Evolutionary conservation across 1,284 basidiomycete genomes (phyloP).

Genomic region (Cystobasidium sp.): DNA sequence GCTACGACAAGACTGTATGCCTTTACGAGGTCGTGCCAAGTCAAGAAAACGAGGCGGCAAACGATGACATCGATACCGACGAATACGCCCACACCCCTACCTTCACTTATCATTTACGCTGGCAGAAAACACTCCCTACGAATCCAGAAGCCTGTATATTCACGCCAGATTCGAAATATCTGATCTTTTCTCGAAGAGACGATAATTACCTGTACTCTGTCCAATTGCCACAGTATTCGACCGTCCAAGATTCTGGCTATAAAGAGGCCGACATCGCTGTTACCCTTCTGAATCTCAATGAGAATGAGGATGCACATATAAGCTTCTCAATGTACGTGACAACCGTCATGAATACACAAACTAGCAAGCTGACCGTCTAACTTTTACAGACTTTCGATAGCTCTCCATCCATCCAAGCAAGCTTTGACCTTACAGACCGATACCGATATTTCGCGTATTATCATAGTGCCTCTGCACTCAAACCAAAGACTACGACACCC

Average conservation of each 20-base stretch:
- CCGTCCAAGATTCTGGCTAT: not conserved
- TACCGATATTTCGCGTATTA: constrained; percentile 48
- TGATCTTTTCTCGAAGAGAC: constrained; percentile 49
- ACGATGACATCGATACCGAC: constrained; percentile 42
- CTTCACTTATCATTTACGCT: constrained; percentile 29
- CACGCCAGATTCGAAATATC: constrained; percentile 45
- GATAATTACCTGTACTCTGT: constrained; percentile 52
- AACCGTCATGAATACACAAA: not conserved
- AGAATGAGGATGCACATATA: constrained; percentile 50
- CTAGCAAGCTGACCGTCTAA: not conserved
- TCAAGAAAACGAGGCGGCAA: not conserved
- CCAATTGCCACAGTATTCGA: constrained; percentile 28
- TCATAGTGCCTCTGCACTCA: constrained; percentile 51
- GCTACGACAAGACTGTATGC: constrained; percentile 50
- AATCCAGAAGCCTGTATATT: constrained; percentile 52
- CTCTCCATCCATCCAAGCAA: constrained; percentile 49
- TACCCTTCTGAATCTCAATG: constrained; percentile 50
- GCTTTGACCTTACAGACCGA: constrained; percentile 52
- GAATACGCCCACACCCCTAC: constrained; percentile 36
- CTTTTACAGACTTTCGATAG: constrained; percentile 46
- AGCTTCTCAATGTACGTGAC: constrained; percentile 51
- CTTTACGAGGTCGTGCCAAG: constrained; percentile 44
- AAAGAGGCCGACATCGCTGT: constrained; percentile 1
- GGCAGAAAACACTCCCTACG: constrained; percentile 20
- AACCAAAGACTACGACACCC: constrained; percentile 46